Evolutionary conservation across 805 yeast genomes (phyloP), one percentile per base, ranked within the genome.

Genomic region (Barnettozyma vustinii): DNA sequence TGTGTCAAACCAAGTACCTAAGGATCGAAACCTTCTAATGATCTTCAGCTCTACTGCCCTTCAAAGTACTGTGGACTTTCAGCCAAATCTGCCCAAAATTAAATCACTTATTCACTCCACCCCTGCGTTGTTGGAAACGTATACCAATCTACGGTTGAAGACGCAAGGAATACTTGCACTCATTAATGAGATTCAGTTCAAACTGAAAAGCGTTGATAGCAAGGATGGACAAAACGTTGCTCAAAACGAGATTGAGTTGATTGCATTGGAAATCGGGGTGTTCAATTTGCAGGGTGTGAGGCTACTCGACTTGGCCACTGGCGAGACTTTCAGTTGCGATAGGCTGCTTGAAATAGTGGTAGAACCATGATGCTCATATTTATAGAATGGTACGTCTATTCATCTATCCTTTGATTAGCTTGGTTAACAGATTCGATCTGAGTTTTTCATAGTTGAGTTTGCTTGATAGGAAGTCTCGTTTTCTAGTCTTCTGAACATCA

Each of bases 321-420:
- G 91, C 3, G 91, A 85, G 49, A 76, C 80, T 1, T 73, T 81
- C 53, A 90, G 81, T 52, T 83, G 87, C 60, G 90, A 89, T 1
- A 75, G 79, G 50, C 66, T 86, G 46, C 69, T 87, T 35, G 90
- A 85, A 56, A 85, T 87, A 2, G 88, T 86, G 7, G 58, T 61
- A 20, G 61, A 59, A 39, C 51, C 45, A 45, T 37, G 23, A 37
- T 27, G 2, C 15, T 26, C 30, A 13, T 10, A 12, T 33, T 35
- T 13, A 46, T n/a, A 10, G 33, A 13, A 15, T 13, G 7, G 33
- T 10, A 26, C 10, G 13, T 26, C 30, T 26, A 30, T 12, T 30
- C 33, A 20, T 9, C 45, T 36, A 53, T 1, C 60, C 59, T 30
- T 42, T 37, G 15, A 65, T 47, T 30, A 68, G 45, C 39, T 54